phyloP scores from a whole-genome alignment of 805 yeast species.

The Candida morakotiae region DNA sequence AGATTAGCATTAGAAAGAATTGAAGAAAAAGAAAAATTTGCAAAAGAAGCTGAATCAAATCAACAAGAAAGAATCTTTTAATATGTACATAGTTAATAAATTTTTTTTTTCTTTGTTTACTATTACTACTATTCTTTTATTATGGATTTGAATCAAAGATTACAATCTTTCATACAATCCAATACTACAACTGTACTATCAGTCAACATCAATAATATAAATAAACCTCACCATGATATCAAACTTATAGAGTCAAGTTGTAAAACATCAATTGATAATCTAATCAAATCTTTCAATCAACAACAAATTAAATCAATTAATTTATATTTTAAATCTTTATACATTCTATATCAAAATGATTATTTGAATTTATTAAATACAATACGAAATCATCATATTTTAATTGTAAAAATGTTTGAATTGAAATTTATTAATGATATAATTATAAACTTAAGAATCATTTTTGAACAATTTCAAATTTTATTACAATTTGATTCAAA shows the following conservation, averaged over 20 bases:
- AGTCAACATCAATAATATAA: slow-evolving; percentile 1
- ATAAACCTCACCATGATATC: slow-evolving; percentile 6
- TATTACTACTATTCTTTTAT: slow-evolving; percentile 2
- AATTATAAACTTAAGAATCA: slow-evolving; percentile 10
- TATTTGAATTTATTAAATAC: slow-evolving; percentile 7
- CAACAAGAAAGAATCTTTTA: slow-evolving; percentile 38
- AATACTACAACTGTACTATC: slow-evolving; percentile 2
- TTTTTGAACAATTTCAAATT: slow-evolving; percentile 1
- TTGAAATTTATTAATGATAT: slow-evolving; percentile 10
- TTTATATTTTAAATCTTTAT: slow-evolving; percentile 8
- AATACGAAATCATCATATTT: slow-evolving; percentile 24
- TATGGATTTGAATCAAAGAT: slow-evolving; percentile 4
- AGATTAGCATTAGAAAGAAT: slow-evolving; percentile 57
- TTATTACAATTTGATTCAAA: background rate
- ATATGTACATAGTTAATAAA: background rate
- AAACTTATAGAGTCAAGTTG: slow-evolving; percentile 5
- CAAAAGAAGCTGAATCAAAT: slow-evolving; percentile 36
- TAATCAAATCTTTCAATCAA: background rate
- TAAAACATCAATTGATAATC: background rate
- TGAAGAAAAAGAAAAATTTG: slow-evolving; percentile 45
- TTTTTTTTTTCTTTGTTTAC: slow-evolving; percentile 1
- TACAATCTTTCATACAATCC: slow-evolving; percentile 5
- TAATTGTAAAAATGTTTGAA: slow-evolving; percentile 21
- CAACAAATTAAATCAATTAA: background rate
- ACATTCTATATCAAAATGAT: slow-evolving; percentile 9